Base-by-base conservation (phyloP, 305 asterid species). In the Stenogyne calaminthoides region DNA sequence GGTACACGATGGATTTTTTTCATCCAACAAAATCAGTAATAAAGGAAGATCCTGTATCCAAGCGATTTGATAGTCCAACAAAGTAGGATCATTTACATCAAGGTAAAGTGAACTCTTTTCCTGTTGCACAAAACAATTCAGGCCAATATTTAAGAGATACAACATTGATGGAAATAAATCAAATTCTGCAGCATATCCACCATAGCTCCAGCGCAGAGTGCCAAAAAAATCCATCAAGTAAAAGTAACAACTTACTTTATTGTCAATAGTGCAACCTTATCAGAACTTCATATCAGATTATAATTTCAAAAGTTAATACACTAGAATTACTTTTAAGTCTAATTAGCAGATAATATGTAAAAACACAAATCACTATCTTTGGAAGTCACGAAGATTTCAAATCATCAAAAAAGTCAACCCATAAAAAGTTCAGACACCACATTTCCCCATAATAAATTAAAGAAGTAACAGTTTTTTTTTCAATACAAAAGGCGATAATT, bases 11-110 rank as follows among this genome's bases (percentile, higher is more conserved):
- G 91, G 95, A 57, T 70, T 83, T 78, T 87, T 88, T 78, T 85
- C 85, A 78, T 86, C 96, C 77, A 92, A 80, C 47, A 71, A 80
- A 61, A 86, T 64, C 63, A 95, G 88, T 85, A 92, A 78, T 15
- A 86, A 76, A 72, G 98, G 96, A 80, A 95, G 90, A 80, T 84
- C 85, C 59, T 78, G 84, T 57, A 91, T 82, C 99, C 98, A 95
- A 34, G 77, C 40, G 12, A 83, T 83, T 75, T 82, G 90, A 77
- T 81, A 79, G 70, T 79, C 76, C 76, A 85, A 80, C 42, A 92
- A 71, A 74, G 84, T 74, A 69, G 93, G 84, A 81, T 89, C 91
- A 67, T 76, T 60, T 52, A 80, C 66, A 75, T 82, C 85, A 47
- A 75, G 70, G 80, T 67, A 74, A 27, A 78, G 71, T 74, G 82